Conservation (phyloP, 495 filamentous ascomycete genomes). For the Penicillium verhagenii region DNA sequence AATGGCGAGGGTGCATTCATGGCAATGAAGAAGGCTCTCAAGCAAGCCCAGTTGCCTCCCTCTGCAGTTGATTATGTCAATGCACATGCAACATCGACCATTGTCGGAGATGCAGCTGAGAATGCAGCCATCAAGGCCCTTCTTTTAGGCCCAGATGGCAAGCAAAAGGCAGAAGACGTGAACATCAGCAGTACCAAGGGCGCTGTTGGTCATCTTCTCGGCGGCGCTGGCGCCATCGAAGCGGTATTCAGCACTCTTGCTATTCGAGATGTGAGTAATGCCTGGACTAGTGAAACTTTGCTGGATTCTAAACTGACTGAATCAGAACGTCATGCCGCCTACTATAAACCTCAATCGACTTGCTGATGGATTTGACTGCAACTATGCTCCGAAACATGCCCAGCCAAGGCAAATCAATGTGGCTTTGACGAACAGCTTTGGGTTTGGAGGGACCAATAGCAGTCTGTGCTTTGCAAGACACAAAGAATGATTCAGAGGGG, state of each 20-base stretch:
- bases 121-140: slow-evolving; percentile 77
- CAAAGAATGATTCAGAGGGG: background rate
- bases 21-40: slow-evolving; percentile 83
- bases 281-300: background rate
- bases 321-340: slow-evolving; percentile 75
- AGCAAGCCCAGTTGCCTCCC: slow-evolving; percentile 68
- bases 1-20: slow-evolving; percentile 77
- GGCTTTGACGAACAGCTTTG: slow-evolving; percentile 91
- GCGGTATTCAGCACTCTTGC: slow-evolving; percentile 80
- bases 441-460: slow-evolving; percentile 96
- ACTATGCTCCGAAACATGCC: slow-evolving; percentile 72
- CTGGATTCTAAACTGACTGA: slow-evolving; percentile 19
- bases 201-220: slow-evolving; percentile 86
- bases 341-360: slow-evolving; percentile 79
- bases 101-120: slow-evolving; percentile 84
- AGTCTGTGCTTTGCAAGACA: slow-evolving; percentile 70
- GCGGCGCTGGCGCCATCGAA: slow-evolving; percentile 86
- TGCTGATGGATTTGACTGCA: slow-evolving; percentile 73
- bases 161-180: slow-evolving; percentile 58
- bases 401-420: slow-evolving; percentile 72
- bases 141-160: slow-evolving; percentile 71
- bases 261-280: slow-evolving; percentile 65
- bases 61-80: slow-evolving; percentile 85
- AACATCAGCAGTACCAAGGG: slow-evolving; percentile 94
- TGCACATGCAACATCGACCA: slow-evolving; percentile 88